These are phyloP conservation scores for Chloropicon primus DNA, from an alignment of 139 green algal species.

Conservation along the genomic window DNA sequence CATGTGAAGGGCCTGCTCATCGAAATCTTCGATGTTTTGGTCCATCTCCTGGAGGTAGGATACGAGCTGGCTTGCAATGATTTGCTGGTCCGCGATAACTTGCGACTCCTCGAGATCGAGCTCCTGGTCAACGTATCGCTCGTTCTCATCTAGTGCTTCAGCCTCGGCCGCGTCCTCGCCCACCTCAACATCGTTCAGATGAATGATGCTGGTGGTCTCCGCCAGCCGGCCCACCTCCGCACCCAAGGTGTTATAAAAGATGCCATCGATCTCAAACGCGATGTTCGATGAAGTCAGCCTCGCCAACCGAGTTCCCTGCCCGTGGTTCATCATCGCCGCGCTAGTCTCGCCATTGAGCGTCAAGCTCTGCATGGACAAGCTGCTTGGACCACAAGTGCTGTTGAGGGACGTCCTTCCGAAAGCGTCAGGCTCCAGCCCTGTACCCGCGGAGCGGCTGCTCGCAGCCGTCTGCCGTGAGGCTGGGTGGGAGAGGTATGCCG, in stretches of 20 bases:
- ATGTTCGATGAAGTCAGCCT: not conserved
- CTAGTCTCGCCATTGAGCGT: not conserved
- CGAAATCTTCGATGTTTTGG: not conserved
- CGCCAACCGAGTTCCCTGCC: not conserved
- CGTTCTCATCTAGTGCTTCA: no score
- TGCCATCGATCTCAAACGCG: not conserved
- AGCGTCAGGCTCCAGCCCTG: not conserved
- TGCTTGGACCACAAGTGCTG: not conserved
- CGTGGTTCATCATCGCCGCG: not conserved
- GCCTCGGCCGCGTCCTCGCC: not conserved
- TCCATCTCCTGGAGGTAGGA: not conserved
- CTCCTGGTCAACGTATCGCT: not conserved
- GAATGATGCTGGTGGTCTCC: not conserved
- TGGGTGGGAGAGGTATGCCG: not conserved
- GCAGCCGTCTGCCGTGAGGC: not conserved
- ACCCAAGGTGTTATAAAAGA: not conserved
- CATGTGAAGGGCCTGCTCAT: not conserved
- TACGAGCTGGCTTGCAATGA: not conserved
- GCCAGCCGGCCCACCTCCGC: not conserved
- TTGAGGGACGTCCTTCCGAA: not conserved
- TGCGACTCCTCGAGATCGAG: not conserved
- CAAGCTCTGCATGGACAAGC: not conserved
- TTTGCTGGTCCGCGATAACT: not conserved
- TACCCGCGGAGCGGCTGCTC: not conserved
- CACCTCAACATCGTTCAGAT: not conserved